Base-by-base conservation (phyloP, 495 filamentous ascomycete genomes). In the Xylaria telfairii region DNA sequence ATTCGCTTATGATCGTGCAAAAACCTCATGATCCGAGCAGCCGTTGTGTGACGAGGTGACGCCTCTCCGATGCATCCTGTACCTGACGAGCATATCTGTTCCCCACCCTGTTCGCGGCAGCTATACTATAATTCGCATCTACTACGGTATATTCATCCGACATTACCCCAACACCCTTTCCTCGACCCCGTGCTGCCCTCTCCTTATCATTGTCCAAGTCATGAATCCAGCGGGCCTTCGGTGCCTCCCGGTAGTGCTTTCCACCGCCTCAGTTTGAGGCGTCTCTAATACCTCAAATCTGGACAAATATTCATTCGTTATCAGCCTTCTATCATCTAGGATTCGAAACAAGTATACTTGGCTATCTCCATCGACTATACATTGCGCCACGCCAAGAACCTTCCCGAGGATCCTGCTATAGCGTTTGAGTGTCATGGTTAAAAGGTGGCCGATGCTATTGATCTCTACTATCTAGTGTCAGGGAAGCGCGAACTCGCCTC, bases 201-300 rank as follows among this genome's bases (percentile, higher is more conserved):
- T 71, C 69, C 61, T 51, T 65, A 9, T 59, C 57, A 39, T 71
- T 46, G 26, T 49, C 67, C 78, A 60, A 71, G 66, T 71, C 71
- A 66, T 73, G 75, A 78, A 78, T 56, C 42, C 37, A 21, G 26
- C 49, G 32, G 77, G 80, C 76, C 67, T 67, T 71, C 69, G 39
- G 75, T 74, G 42, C 56, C 75, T 53, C 67, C 47, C 64, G 72
- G 68, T 70, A 71, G 72, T 70, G 57, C 77, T 64, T 78, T 67
- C 72, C 78, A 76, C 73, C 77, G 72, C 61, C 42, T 66, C 72
- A 77, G 77, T 74, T 78, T 77, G 80, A 75, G 82, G 82, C 74
- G 77, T 84, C 81, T 81, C 83, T 80, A 70, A 82, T 83, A 83
- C 81, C 79, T 83, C 79, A 70, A 67, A n/a, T 44, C 21, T 26